Evolutionary conservation across 768 basidiomycete species (phyloP).

Genomic region (Hysterangium stoloniferum): DNA sequence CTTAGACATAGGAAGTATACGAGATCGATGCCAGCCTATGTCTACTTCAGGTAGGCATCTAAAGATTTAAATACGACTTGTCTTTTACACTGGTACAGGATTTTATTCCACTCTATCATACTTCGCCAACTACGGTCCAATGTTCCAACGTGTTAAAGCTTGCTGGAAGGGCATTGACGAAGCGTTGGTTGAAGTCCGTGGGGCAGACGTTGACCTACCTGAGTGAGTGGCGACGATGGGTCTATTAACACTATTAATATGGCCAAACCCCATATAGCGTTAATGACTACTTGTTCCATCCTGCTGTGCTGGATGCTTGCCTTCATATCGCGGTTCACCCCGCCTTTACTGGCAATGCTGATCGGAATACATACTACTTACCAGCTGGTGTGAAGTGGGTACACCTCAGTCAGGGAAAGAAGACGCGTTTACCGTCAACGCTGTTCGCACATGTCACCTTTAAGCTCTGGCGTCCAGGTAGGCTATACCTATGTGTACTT

Average conservation of each 20-base stretch:
- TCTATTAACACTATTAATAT: background rate
- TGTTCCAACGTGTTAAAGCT: constrained; percentile 10
- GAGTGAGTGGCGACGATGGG: constrained; percentile 1
- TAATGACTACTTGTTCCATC: constrained; percentile 26
- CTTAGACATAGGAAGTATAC: background rate
- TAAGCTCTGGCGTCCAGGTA: constrained; percentile 24
- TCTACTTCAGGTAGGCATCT: background rate
- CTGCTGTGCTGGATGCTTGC: constrained; percentile 31
- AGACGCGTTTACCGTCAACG: constrained; percentile 11
- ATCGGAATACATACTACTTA: constrained; percentile 25
- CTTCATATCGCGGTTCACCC: constrained; percentile 27
- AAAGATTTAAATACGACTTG: background rate
- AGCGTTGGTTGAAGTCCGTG: constrained; percentile 10
- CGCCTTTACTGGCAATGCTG: constrained; percentile 23
- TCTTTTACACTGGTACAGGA: background rate
- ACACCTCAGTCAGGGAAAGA: constrained; percentile 12
- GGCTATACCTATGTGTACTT: no score
- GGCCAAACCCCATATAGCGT: constrained; percentile 13
- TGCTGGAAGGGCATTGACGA: constrained; percentile 5
- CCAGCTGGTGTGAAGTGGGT: constrained; percentile 20
- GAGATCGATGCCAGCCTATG: background rate
- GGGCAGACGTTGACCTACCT: constrained; percentile 17
- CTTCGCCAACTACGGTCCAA: constrained; percentile 12
- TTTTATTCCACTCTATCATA: constrained; percentile 5
- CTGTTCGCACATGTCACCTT: constrained; percentile 22